Evolutionary conservation across 2,329 filamentous ascomycete species (phyloP), one percentile per base, ranked within the genome.

Genomic region (Thelonectria olida): DNA sequence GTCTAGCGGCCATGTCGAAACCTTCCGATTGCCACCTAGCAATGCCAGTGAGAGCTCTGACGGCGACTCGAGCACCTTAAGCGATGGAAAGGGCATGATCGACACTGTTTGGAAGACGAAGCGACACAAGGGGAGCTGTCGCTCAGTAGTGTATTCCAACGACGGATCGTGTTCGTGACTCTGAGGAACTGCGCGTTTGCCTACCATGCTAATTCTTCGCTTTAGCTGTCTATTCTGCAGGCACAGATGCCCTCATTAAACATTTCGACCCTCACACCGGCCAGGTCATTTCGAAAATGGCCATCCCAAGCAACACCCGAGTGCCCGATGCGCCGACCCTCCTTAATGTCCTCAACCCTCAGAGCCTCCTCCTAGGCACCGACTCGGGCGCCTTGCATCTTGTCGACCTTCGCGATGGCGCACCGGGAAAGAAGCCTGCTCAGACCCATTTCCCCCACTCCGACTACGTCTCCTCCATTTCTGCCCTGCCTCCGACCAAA

Each of bases 81-180:
- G 82, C 19, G 80, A 84, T 70, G 93, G 92, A 10, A 90, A 86
- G 64, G 91, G 90, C 42, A 87, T 90, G 57, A 91, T 98, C 64
- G 91, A 94, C 68, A 92, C 90, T 0, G 81, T 89, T 61, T 99
- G 96, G 96, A 87, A 88, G 70, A 98, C 96, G 5, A 85, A 89
- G 68, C 86, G 96, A 63, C 96, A 99, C 80, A 97, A 97, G 82
- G 95, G 93, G 12, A 97, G 93, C 83, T 98, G 95, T 75, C 86
- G 96, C 54, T 90, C 88, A 62, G 80, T 98, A 56, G 88, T 85
- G 5, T 98, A 94, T 78, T 90, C 88, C 66, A 78, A 88, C 58
- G 94, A 97, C 75, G 96, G 95, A 15, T 81, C 86, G 66, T 84
- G 89, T 82, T 88, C 83, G 4, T 49, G 15, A 9, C 1, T 20